Conservation (phyloP, 768 basidiomycete genomes). For the Boletus sp. region DNA sequence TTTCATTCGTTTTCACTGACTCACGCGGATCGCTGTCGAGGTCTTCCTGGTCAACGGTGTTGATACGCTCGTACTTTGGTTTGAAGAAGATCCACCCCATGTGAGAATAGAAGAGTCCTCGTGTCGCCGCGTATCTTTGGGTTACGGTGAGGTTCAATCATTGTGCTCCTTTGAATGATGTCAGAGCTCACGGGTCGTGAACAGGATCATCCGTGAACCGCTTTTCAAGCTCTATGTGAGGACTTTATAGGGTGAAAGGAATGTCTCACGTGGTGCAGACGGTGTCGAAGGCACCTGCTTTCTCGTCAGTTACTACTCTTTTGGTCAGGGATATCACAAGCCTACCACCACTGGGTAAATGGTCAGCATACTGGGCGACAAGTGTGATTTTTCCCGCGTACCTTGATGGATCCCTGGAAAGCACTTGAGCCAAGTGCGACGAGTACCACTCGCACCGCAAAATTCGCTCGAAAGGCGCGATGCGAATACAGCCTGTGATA, state of each 20-base stretch:
- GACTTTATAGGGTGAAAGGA: not conserved
- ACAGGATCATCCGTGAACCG: constrained; percentile 10
- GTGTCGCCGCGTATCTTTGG: constrained; percentile 9
- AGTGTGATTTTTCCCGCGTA: not conserved
- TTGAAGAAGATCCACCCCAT: constrained; percentile 14
- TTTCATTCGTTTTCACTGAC: not conserved
- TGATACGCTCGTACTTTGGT: constrained; percentile 5
- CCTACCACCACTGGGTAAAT: constrained; percentile 7
- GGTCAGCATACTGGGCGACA: not conserved
- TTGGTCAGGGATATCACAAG: not conserved
- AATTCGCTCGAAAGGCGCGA: constrained; percentile 1
- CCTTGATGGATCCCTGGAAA: constrained; percentile 11
- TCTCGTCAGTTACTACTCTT: not conserved
- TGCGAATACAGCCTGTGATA: constrained; percentile 11
- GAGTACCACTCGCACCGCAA: constrained; percentile 1
- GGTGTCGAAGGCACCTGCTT: constrained; percentile 10
- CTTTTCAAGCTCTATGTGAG: not conserved
- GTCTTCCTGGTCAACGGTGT: constrained; percentile 6
- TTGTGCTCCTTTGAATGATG: not conserved
- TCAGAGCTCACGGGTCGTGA: constrained; percentile 9
- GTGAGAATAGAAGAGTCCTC: constrained; percentile 9
- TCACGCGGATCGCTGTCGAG: constrained; percentile 6
- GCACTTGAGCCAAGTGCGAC: constrained; percentile 8
- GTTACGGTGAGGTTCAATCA: not conserved
- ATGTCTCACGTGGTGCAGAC: constrained; percentile 7